Percentiles rank a stretch among this genome's conserved stretches.
Evolutionary conservation across 139 green algal genomes (phyloP).

Genomic region (Volvox reticuliferus): DNA sequence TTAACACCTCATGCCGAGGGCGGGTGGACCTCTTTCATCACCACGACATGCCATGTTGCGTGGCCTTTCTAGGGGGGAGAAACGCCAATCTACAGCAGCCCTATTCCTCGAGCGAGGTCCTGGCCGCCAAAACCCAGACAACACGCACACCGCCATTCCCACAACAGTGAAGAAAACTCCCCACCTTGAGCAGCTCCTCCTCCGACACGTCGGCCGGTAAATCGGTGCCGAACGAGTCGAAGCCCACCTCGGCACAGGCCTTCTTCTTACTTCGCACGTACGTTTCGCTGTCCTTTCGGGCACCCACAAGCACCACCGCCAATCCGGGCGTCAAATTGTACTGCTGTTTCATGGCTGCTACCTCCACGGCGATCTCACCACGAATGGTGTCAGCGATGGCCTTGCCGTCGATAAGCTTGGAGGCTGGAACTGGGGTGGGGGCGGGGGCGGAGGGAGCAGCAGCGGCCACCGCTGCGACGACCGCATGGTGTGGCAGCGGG

Average conservation of each 20-base stretch:
- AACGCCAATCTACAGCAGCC: too few species aligned
- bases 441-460: background rate
- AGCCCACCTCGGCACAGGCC: constrained; percentile 78
- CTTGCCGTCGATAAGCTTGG: constrained; percentile 65
- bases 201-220: constrained; percentile 68
- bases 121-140: too few species aligned
- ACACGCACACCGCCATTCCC: too few species aligned
- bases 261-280: constrained; percentile 97
- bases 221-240: constrained; percentile 68
- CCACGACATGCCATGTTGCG: too few species aligned
- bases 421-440: constrained; percentile 31
- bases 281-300: constrained; percentile 91
- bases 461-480: constrained; percentile 8
- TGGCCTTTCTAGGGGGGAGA: too few species aligned
- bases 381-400: constrained; percentile 85
- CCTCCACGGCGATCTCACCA: constrained; percentile 81
- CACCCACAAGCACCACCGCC: constrained; percentile 94
- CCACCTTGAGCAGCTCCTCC: constrained; percentile 67
- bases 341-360: constrained; percentile 71
- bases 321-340: constrained; percentile 52
- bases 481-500: background rate
- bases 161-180: background rate
- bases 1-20: too few species aligned
- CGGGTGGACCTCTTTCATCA: too few species aligned
- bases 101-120: too few species aligned